A percentile compares a stretch with the other conserved stretches of the same genome.
Evolutionary conservation across 2,329 filamentous ascomycete genomes (phyloP).

Genomic region (Aureobasidium sp.): DNA sequence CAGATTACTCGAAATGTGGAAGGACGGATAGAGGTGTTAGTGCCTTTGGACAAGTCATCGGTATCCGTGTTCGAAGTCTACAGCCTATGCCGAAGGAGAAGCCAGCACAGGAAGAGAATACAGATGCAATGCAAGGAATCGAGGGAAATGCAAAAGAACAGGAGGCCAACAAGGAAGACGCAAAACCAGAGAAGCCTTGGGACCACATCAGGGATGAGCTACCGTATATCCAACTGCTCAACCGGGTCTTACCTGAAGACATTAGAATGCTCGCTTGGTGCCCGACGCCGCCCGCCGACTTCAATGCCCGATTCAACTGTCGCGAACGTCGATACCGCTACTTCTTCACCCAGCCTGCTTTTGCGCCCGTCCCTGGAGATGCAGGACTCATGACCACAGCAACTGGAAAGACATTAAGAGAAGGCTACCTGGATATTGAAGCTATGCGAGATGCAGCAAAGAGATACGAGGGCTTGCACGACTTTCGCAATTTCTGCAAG

Average conservation of each 20-base stretch:
- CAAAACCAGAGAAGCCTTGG: conserved; percentile 30
- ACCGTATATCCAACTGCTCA: conserved; percentile 73
- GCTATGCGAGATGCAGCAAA: conserved; percentile 78
- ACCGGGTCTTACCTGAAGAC: conserved; percentile 78
- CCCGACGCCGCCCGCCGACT: conserved; percentile 65
- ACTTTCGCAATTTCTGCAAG: conserved; percentile 97
- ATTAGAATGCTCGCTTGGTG: conserved; percentile 93
- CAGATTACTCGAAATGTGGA: conserved; percentile 91
- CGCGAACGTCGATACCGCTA: conserved; percentile 87
- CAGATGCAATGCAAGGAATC: conserved; percentile 13
- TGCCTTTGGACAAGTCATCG: conserved; percentile 93
- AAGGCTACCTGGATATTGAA: conserved; percentile 78
- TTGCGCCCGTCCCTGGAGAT: conserved; percentile 51
- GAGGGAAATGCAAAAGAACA: conserved; percentile 10
- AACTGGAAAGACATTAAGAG: conserved; percentile 25
- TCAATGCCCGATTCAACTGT: conserved; percentile 89
- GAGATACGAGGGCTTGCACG: conserved; percentile 72
- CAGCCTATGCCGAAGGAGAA: conserved; percentile 38
- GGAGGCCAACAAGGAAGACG: not conserved
- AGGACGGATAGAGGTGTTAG: conserved; percentile 89
- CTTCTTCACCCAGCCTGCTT: conserved; percentile 94
- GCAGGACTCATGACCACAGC: conserved; percentile 20
- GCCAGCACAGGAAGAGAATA: conserved; percentile 12
- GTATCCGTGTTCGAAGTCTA: conserved; percentile 71
- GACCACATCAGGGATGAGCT: conserved; percentile 73